Conservation (phyloP, 2,329 filamentous ascomycete genomes). For the Dothideomycetidae sp. region DNA sequence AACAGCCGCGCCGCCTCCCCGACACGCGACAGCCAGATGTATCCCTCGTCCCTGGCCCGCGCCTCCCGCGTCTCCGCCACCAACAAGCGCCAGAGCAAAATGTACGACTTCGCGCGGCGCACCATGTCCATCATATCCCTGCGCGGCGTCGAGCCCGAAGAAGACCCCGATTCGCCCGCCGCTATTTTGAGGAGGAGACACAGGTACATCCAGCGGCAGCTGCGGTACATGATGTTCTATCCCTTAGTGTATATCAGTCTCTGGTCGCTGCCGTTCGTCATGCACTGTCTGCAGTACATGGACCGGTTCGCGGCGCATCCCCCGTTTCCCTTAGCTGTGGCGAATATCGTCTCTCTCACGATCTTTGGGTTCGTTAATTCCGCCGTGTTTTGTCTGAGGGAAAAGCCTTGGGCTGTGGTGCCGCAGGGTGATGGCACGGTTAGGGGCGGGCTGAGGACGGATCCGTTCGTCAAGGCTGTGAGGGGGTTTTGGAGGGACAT, state of each 20-base stretch:
- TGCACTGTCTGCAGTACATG: slow-evolving; percentile 43
- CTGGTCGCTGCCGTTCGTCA: slow-evolving; percentile 54
- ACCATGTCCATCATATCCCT: slow-evolving; percentile 5
- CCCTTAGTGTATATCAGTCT: slow-evolving; percentile 53
- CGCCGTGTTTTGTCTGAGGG: slow-evolving; percentile 48
- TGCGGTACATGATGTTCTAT: slow-evolving; percentile 58
- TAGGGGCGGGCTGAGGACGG: slow-evolving; percentile 43
- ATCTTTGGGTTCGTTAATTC: slow-evolving; percentile 52
- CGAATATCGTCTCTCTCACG: slow-evolving; percentile 41
- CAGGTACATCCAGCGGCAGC: slow-evolving; percentile 45
- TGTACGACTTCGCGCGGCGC: slow-evolving; percentile 5
- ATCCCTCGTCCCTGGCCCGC: background rate
- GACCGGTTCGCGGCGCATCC: slow-evolving; percentile 31
- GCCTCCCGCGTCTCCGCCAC: background rate
- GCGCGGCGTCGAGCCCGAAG: background rate
- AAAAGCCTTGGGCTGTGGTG: slow-evolving; percentile 51
- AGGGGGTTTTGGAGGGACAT: slow-evolving; percentile 41
- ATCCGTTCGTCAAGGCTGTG: slow-evolving; percentile 62
- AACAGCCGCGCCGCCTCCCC: slow-evolving; percentile 2
- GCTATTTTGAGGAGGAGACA: slow-evolving; percentile 5
- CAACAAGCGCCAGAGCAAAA: background rate
- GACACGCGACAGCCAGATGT: slow-evolving; percentile 3
- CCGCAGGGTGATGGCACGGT: slow-evolving; percentile 24
- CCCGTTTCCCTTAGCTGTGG: slow-evolving; percentile 40
- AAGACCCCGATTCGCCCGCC: background rate